Evolutionary conservation across 805 yeast genomes (phyloP).

Genomic region (Kluyveromyces siamensis): DNA sequence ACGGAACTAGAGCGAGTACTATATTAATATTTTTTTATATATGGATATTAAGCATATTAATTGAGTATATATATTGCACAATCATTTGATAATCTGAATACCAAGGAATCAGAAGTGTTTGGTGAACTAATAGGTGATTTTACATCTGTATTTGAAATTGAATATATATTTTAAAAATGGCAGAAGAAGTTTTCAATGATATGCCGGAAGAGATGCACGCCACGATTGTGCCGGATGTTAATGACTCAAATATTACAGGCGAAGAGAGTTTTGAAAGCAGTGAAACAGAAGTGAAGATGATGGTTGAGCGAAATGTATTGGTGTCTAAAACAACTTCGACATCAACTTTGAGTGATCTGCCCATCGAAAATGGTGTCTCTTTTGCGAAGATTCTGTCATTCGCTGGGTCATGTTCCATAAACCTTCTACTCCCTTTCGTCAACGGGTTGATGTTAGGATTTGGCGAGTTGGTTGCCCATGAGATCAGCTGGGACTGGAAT

Average conservation of each 20-base stretch:
- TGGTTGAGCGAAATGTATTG: neutral
- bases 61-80: too few species aligned
- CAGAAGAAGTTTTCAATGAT: constrained; percentile 7
- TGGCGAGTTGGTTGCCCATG: constrained; percentile 92
- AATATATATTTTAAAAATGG: constrained; percentile 2
- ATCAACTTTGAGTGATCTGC: neutral
- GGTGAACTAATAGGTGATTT: too few species aligned
- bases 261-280: neutral
- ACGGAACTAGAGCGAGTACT: too few species aligned
- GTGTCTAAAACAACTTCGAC: neutral
- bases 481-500: constrained; percentile 70
- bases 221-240: constrained; percentile 6
- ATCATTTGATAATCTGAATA: too few species aligned
- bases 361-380: neutral
- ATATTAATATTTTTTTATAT: too few species aligned
- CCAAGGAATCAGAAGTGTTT: too few species aligned
- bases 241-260: neutral
- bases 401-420: constrained; percentile 48
- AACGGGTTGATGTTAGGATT: constrained; percentile 95
- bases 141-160: neutral
- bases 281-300: neutral
- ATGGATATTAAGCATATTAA: too few species aligned
- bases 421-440: constrained; percentile 74
- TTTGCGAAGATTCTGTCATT: constrained; percentile 8
- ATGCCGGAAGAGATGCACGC: constrained; percentile 9